These are phyloP conservation scores for Aspergillus alliaceus DNA, from an alignment of 2,329 filamentous ascomycete genomes.

Conservation along the genomic window DNA sequence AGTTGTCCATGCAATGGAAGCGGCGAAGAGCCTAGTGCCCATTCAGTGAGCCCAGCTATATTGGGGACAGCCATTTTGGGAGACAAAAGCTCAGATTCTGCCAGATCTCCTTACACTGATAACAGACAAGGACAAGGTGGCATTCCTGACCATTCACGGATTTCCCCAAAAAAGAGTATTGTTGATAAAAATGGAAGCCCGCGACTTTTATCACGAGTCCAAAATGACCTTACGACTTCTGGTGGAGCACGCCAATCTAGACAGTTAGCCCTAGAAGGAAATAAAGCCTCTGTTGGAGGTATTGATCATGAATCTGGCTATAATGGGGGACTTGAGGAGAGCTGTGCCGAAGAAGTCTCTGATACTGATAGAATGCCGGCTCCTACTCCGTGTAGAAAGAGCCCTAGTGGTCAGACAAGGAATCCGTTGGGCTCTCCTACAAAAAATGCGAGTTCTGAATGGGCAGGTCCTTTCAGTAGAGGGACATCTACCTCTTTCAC, in stretches of 20 bases:
- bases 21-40: not conserved
- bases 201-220: conserved; percentile 14
- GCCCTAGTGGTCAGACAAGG: too few species aligned
- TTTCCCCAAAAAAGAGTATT: conserved; percentile 18
- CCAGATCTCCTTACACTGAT: not conserved
- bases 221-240: not conserved
- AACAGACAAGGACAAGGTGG: not conserved
- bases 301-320: conserved; percentile 7
- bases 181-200: conserved; percentile 42
- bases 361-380: too few species aligned
- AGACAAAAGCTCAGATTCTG: not conserved
- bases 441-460: not conserved
- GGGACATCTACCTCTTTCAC: not conserved
- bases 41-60: not conserved
- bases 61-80: not conserved
- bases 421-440: not conserved
- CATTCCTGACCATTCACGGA: not conserved
- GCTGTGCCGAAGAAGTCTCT: not conserved
- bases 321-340: conserved; percentile 5
- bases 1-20: not conserved
- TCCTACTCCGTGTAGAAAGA: not conserved
- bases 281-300: not conserved
- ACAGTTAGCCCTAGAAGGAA: not conserved
- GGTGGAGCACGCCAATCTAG: not conserved
- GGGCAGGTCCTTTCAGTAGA: not conserved